Evolutionary conservation across 169 alveolate species (phyloP), one percentile per base, ranked within the genome.

Genomic region (Eimeria falciformis): DNA sequence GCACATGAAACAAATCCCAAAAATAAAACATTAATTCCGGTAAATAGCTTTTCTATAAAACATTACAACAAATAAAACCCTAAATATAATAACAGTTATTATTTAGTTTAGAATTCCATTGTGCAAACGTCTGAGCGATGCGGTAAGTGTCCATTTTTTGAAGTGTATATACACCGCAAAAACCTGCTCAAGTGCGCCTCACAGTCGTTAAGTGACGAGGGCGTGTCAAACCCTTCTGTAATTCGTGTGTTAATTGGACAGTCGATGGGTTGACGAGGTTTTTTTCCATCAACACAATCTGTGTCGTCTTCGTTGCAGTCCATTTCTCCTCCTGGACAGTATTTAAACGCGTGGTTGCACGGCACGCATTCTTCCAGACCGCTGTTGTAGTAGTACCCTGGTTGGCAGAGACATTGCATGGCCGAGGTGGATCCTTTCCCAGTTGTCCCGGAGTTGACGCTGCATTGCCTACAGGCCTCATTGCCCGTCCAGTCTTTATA

Each of bases 251-350:
- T 53, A 21, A 69, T 73, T 0, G 95, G 97, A 93, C 98, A 96
- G 47, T 78, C 79, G 17, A 92, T 94, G 2, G 97, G 95, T 27
- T 73, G 92, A 43, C 56, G 84, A 18, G 92, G 93, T 46, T 87
- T 94, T 71, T 66, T 91, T 3, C 91, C 85, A 17, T 17, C 27
- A 12, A 90, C 89, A 47, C 87, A 79, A 37, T 93, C 66, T 4
- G 83, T 77, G n/a, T 82, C 53, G 21, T 17, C 90, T 27, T 53
- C 83, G 5, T 84, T 55, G 82, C 90, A 66, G 50, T 69, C 92
- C 50, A 86, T 85, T 25, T 84, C 92, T n/a, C 98, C 97, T 7
- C 98, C 98, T 18, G 96, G 96, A 71, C 98, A 96, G 77, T 93
- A 96, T 45, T 88, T 79, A 27, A 92, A 93, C 6, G 91, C 86